These are phyloP conservation scores for Phaeomoniella chlamydospora DNA, from an alignment of 2,329 filamentous ascomycete genomes.

Conservation along the genomic window DNA sequence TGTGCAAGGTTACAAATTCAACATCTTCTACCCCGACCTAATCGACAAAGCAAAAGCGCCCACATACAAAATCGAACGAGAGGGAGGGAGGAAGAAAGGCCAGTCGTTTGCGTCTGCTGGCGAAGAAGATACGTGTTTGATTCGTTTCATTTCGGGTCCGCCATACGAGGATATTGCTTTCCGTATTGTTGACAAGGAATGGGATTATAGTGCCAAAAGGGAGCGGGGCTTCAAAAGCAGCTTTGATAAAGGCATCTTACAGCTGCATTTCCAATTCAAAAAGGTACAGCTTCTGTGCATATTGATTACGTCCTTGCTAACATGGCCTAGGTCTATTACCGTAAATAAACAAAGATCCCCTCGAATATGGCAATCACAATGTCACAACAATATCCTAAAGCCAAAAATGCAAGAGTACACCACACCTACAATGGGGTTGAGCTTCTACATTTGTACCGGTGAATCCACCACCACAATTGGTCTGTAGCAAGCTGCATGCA, in stretches of 20 bases:
- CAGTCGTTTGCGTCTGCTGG: constrained; percentile 88
- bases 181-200: constrained; percentile 93
- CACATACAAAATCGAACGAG: constrained; percentile 89
- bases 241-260: constrained; percentile 95
- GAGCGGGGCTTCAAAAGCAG: constrained; percentile 92
- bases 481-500: no score
- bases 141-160: constrained; percentile 86
- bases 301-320: no score
- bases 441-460: no score
- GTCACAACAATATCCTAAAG: no score
- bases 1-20: constrained; percentile 98
- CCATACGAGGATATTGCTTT: constrained; percentile 97
- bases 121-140: constrained; percentile 92
- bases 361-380: no score
- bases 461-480: no score
- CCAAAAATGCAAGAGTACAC: no score
- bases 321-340: constrained; percentile 27
- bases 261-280: constrained; percentile 97
- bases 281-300: constrained; percentile 48
- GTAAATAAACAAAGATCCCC: constrained; percentile 23
- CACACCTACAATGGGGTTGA: no score
- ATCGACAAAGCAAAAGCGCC: constrained; percentile 91
- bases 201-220: constrained; percentile 94
- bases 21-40: constrained; percentile 96
- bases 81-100: constrained; percentile 75